Evolutionary conservation across 1,139 yeast genomes (phyloP).

Genomic region (Magnusiomyces tetraspermus): DNA sequence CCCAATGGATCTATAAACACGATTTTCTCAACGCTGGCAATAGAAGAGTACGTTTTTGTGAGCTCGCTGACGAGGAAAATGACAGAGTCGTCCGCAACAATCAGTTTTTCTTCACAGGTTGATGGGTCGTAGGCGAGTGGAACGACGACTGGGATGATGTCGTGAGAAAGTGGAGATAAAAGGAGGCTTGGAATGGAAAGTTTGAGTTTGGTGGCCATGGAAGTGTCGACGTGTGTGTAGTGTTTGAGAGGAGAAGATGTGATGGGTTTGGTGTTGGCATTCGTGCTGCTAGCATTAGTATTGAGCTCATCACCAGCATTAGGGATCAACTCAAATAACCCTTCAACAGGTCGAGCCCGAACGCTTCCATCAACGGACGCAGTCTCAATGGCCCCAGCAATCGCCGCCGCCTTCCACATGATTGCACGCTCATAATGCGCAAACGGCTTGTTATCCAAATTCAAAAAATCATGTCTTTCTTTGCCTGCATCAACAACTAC

Average conservation of each 20-base stretch:
- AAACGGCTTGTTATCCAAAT: slow-evolving; percentile 15
- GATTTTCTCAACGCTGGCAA: slow-evolving; percentile 61
- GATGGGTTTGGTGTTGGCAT: neutral
- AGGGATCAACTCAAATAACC: slow-evolving; percentile 28
- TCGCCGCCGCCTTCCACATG: slow-evolving; percentile 20
- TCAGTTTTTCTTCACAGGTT: slow-evolving; percentile 34
- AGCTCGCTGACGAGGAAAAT: slow-evolving; percentile 30
- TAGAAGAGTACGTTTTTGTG: slow-evolving; percentile 23
- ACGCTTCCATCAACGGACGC: slow-evolving; percentile 17
- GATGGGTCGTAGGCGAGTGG: slow-evolving; percentile 45
- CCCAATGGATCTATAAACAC: slow-evolving; percentile 73
- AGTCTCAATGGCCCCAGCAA: slow-evolving; percentile 20
- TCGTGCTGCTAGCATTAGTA: slow-evolving; percentile 1
- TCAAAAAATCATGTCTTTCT: slow-evolving; percentile 25
- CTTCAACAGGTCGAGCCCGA: slow-evolving; percentile 30
- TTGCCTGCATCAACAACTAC: slow-evolving; percentile 33
- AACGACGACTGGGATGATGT: slow-evolving; percentile 49
- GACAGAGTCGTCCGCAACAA: slow-evolving; percentile 34
- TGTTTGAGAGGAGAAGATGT: slow-evolving; percentile 5
- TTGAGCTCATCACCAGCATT: neutral
- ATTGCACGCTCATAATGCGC: slow-evolving; percentile 19
- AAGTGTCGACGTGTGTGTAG: slow-evolving; percentile 7
- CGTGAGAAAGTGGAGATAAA: slow-evolving; percentile 34
- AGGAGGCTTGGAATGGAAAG: slow-evolving; percentile 32
- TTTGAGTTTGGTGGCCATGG: slow-evolving; percentile 14